A percentile compares a stretch with the other conserved stretches of the same genome.
phyloP scores from a whole-genome alignment of 2,329 filamentous ascomycete genomes.

The Fusarium circinatum region DNA sequence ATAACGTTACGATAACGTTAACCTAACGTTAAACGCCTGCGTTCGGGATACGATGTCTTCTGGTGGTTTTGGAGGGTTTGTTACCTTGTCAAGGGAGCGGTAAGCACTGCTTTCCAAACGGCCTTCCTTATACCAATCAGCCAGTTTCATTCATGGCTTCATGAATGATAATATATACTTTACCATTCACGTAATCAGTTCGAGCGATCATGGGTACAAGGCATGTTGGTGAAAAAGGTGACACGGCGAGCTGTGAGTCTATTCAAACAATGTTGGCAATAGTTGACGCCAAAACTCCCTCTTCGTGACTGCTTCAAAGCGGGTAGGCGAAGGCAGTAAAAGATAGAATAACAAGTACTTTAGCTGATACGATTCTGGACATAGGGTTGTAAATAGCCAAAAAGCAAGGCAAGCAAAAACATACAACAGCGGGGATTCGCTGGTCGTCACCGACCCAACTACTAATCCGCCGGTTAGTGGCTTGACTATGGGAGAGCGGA shows the following conservation, averaged over 20 bases:
- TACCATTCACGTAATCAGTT: neutral
- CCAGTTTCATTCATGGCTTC: neutral
- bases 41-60: too few relatives aligned
- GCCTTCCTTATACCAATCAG: fast-evolving
- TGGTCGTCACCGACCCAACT: constrained; percentile 1
- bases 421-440: neutral
- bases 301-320: neutral
- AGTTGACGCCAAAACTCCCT: neutral
- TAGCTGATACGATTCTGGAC: neutral
- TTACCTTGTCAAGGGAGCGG: neutral
- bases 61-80: too few relatives aligned
- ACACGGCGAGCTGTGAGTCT: neutral
- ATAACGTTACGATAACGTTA: constrained; percentile 8
- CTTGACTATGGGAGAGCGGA: neutral
- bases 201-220: too few relatives aligned
- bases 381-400: neutral
- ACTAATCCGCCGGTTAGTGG: constrained; percentile 7
- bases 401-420: neutral
- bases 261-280: fast-evolving
- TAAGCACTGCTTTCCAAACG: too few relatives aligned
- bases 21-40: neutral
- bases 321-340: too few relatives aligned
- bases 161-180: neutral
- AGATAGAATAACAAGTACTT: neutral
- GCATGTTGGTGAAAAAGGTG: neutral